Conservation (phyloP, 1,284 basidiomycete genomes). For the Cryptococcus deneoformans region DNA sequence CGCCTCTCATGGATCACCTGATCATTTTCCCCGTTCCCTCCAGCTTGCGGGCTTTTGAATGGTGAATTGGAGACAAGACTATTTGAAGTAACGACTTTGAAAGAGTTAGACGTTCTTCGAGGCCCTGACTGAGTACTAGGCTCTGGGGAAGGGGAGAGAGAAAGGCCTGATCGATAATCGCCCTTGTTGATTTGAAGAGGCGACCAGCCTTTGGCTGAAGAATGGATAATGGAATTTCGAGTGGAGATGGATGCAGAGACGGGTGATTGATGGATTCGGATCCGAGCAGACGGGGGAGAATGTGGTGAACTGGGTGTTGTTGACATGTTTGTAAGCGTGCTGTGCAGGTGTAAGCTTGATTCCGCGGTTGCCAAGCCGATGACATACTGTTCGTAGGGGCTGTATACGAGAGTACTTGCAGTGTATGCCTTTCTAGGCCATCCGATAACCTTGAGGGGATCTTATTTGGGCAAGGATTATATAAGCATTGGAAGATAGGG, state of each 20-base stretch:
- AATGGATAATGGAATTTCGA: constrained; percentile 42
- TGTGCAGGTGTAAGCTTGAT: too few species aligned
- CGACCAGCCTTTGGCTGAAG: constrained; percentile 51
- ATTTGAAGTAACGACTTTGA: constrained; percentile 74
- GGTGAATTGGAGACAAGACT: constrained; percentile 85
- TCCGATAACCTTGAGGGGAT: too few species aligned
- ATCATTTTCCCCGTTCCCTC: constrained; percentile 22
- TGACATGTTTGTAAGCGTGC: too few species aligned
- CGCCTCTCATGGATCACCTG: constrained; percentile 40
- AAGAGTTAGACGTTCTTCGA: constrained; percentile 74
- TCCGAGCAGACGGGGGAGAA: too few species aligned
- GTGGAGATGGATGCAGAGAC: constrained; percentile 17
- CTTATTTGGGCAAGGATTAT: too few species aligned
- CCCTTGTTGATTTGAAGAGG: constrained; percentile 49
- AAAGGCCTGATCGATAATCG: constrained; percentile 20
- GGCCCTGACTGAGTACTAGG: constrained; percentile 40
- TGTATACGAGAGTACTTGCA: too few species aligned
- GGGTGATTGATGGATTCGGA: constrained; percentile 1
- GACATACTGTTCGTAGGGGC: too few species aligned
- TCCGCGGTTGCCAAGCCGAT: too few species aligned
- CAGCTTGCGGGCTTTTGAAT: constrained; percentile 59
- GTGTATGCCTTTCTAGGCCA: too few species aligned
- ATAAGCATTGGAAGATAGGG: too few species aligned
- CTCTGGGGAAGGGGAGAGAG: constrained; percentile 17
- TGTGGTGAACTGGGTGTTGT: too few species aligned